Evolutionary conservation across 2,329 filamentous ascomycete species (phyloP).

Genomic region (Trichoderma harzianum): DNA sequence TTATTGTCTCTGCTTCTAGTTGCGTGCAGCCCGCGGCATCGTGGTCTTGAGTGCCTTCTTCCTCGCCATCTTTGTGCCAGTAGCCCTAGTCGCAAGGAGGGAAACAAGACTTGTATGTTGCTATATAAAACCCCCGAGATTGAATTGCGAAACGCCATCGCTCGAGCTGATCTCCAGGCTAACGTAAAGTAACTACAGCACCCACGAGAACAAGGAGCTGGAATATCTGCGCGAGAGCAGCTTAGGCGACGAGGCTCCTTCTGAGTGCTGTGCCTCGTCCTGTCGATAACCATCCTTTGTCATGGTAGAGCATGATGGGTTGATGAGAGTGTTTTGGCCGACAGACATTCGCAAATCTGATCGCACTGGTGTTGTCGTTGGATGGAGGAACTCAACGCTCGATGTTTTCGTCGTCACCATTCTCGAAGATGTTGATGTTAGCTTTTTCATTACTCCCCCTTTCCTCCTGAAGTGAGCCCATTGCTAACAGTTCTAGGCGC

Average conservation of each 20-base stretch:
- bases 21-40: slow-evolving; percentile 82
- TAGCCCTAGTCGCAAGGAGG: slow-evolving; percentile 74
- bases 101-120: slow-evolving; percentile 73
- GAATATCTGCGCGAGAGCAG: slow-evolving; percentile 93
- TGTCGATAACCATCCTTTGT: slow-evolving; percentile 37
- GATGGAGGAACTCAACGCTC: slow-evolving; percentile 88
- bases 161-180: neutral
- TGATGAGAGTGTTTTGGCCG: slow-evolving; percentile 99
- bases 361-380: slow-evolving; percentile 80
- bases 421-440: slow-evolving; percentile 84
- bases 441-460: slow-evolving; percentile 26
- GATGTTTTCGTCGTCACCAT: slow-evolving; percentile 90
- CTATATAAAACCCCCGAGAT: neutral
- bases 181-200: slow-evolving; percentile 57
- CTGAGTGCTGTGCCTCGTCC: slow-evolving; percentile 45
- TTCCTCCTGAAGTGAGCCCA: neutral
- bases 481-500: slow-evolving; percentile 47
- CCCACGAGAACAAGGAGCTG: slow-evolving; percentile 71
- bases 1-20: slow-evolving; percentile 45
- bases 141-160: neutral
- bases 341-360: slow-evolving; percentile 72
- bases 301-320: slow-evolving; percentile 74
- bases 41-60: slow-evolving; percentile 79
- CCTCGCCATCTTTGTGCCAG: slow-evolving; percentile 76
- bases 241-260: slow-evolving; percentile 92